These are phyloP conservation scores for Sclerotiophoma versabilis DNA, from an alignment of 2,329 filamentous ascomycete genomes.

Conservation along the genomic window DNA sequence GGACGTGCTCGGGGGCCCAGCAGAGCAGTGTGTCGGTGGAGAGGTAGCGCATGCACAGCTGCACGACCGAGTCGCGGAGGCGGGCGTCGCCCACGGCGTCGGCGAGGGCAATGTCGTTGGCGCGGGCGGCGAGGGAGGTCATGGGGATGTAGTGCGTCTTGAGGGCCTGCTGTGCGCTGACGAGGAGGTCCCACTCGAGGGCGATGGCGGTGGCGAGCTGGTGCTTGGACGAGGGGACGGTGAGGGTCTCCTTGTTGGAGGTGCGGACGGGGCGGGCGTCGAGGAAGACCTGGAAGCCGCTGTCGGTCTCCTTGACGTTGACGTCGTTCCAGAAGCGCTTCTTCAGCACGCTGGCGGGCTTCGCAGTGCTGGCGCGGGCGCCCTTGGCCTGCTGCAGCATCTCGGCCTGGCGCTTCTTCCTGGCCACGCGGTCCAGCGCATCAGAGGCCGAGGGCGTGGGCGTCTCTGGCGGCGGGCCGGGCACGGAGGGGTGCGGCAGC, in stretches of 20 bases:
- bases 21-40: conserved; percentile 92
- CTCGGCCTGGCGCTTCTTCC: conserved; percentile 60
- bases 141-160: conserved; percentile 89
- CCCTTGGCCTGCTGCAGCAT: conserved; percentile 56
- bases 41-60: conserved; percentile 80
- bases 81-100: conserved; percentile 62
- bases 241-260: conserved; percentile 73
- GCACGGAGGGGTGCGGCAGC: conserved; percentile 63
- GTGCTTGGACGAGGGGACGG: conserved; percentile 75
- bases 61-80: conserved; percentile 69
- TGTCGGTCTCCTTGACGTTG: conserved; percentile 66
- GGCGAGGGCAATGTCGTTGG: conserved; percentile 77
- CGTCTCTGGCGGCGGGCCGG: conserved; percentile 66
- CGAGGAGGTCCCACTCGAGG: conserved; percentile 89
- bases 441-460: conserved; percentile 59
- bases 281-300: conserved; percentile 72
- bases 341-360: conserved; percentile 60
- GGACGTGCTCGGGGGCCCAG: conserved; percentile 72
- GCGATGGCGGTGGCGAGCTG: conserved; percentile 86
- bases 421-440: conserved; percentile 56
- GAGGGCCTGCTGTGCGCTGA: conserved; percentile 81
- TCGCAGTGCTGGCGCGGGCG: conserved; percentile 50
- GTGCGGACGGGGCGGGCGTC: conserved; percentile 82
- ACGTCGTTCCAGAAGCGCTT: conserved; percentile 93
- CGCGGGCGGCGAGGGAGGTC: conserved; percentile 83